A percentile compares a stretch with the other conserved stretches of the same genome.
These are phyloP conservation scores for Graphilbum ipis-grandicollis DNA, from an alignment of 2,329 filamentous ascomycete species.

Conservation along the genomic window DNA sequence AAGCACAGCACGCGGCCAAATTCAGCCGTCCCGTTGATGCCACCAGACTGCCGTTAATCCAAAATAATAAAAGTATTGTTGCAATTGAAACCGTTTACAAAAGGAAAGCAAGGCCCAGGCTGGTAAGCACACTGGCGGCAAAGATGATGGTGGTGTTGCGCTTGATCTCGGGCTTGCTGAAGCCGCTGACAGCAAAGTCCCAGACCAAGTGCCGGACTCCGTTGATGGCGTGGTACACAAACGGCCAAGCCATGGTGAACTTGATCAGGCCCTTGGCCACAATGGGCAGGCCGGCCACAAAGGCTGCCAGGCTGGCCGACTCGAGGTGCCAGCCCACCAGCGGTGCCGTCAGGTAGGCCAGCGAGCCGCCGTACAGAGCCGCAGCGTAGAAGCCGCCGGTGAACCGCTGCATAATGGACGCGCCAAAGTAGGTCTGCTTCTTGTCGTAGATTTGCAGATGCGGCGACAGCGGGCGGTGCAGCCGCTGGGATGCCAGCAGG, in stretches of 20 bases:
- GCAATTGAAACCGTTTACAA: no score
- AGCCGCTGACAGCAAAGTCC: conserved; percentile 30
- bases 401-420: conserved; percentile 60
- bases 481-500: conserved; percentile 68
- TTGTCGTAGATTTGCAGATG: conserved; percentile 76
- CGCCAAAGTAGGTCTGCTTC: conserved; percentile 70
- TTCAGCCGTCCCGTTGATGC: no score
- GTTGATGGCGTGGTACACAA: conserved; percentile 38
- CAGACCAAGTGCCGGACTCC: conserved; percentile 36
- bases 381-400: conserved; percentile 61
- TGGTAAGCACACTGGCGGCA: conserved; percentile 24
- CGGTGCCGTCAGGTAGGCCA: conserved; percentile 67
- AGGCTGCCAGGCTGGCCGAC: conserved; percentile 39
- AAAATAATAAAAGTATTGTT: no score
- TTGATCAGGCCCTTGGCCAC: conserved; percentile 40
- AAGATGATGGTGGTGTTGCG: conserved; percentile 30
- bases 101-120: conserved; percentile 29
- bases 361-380: conserved; percentile 61
- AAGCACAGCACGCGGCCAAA: no score
- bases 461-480: conserved; percentile 64
- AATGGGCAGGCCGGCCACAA: conserved; percentile 41
- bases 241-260: conserved; percentile 39
- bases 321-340: conserved; percentile 48
- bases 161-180: conserved; percentile 27
- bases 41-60: not conserved